These are phyloP conservation scores for Leccinellum luteum DNA, from an alignment of 768 basidiomycete species.

Conservation along the genomic window DNA sequence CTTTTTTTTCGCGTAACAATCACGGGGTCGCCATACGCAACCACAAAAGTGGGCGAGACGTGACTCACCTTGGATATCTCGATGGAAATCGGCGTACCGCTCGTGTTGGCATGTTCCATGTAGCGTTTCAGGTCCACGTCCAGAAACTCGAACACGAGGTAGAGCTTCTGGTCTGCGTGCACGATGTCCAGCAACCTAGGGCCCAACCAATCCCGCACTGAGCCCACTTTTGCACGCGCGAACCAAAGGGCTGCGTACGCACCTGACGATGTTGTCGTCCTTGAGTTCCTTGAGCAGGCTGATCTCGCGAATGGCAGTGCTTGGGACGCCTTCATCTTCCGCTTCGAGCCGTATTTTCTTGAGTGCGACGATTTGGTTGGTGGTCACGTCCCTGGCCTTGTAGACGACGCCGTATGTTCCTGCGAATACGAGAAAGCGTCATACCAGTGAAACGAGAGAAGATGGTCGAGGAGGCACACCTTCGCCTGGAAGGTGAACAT, in stretches of 20 bases:
- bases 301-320: slow-evolving; percentile 97
- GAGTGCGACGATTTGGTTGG: slow-evolving; percentile 85
- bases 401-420: slow-evolving; percentile 99
- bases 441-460: slow-evolving; percentile 2
- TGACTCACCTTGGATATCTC: slow-evolving; percentile 76
- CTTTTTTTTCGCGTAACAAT: not conserved
- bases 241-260: not conserved
- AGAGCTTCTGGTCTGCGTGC: slow-evolving; percentile 94
- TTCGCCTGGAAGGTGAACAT: slow-evolving; percentile 38
- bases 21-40: slow-evolving; percentile 3
- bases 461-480: slow-evolving; percentile 25
- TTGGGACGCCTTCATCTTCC: slow-evolving; percentile 98
- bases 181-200: slow-evolving; percentile 90
- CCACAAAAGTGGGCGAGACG: not conserved
- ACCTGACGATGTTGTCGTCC: slow-evolving; percentile 95
- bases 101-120: slow-evolving; percentile 84
- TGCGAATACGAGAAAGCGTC: slow-evolving; percentile 40
- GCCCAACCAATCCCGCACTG: not conserved
- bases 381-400: slow-evolving; percentile 84
- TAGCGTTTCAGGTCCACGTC: slow-evolving; percentile 96
- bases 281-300: slow-evolving; percentile 95
- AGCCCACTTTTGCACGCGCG: slow-evolving; percentile 4
- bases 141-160: slow-evolving; percentile 96
- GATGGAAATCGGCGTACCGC: slow-evolving; percentile 66
- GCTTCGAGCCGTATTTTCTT: slow-evolving; percentile 99